phyloP scores from a whole-genome alignment of 2,329 filamentous ascomycete genomes.

The Diaporthe eres region DNA sequence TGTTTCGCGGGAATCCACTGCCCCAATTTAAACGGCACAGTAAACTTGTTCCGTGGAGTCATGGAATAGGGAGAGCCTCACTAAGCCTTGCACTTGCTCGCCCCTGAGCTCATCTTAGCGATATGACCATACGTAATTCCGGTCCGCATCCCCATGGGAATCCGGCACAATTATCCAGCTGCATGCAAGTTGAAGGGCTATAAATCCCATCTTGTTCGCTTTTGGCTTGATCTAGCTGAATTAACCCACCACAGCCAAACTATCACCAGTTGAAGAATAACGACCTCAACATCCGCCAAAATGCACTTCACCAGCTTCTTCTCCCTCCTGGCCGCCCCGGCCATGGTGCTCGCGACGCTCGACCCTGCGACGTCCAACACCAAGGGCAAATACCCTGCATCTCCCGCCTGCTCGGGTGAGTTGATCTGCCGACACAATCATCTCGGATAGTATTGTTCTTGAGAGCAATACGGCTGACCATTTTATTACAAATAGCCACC shows the following conservation, averaged over 20 bases:
- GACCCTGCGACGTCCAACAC: conserved; percentile 53
- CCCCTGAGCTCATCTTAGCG: conserved; percentile 29
- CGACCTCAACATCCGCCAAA: background rate
- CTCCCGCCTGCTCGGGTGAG: conserved; percentile 46
- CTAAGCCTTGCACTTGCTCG: background rate
- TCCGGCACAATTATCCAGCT: background rate
- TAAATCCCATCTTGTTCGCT: background rate
- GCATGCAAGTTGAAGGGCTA: background rate
- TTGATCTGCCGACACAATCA: background rate
- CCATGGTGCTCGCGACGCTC: conserved; percentile 47
- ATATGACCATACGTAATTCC: conserved; percentile 23
- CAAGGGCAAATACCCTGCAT: conserved; percentile 51
- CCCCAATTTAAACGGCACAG: conserved; percentile 37
- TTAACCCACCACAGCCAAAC: background rate
- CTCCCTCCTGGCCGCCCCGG: conserved; percentile 32
- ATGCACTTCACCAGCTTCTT: conserved; percentile 38
- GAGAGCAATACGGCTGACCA: background rate
- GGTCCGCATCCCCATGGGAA: background rate
- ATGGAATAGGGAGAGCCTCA: conserved; percentile 24
- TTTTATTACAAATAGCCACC: conserved; percentile 39
- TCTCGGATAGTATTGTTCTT: too few species aligned
- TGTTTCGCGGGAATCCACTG: conserved; percentile 31
- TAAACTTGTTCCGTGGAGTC: conserved; percentile 20
- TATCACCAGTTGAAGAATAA: background rate
- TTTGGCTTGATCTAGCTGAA: background rate